Base-by-base conservation (phyloP, 2,329 filamentous ascomycete species). In the Beauveria bassiana region DNA sequence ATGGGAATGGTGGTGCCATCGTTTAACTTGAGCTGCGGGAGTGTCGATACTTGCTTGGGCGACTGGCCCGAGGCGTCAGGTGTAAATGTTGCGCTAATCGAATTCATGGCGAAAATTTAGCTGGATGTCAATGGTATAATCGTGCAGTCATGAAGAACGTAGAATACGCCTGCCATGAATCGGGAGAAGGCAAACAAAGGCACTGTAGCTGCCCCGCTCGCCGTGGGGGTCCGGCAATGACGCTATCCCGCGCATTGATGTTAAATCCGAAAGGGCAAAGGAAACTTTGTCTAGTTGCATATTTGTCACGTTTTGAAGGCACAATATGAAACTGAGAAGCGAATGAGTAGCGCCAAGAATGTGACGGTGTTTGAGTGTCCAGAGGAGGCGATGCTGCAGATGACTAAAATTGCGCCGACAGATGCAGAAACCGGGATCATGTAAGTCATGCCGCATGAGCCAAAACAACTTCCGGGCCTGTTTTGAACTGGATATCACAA, bases 1-100 rank as follows among this genome's bases (percentile, higher is more conserved):
- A 89, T 81, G 12, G 89, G 89, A 59, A 93, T 89, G 62, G 84
- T 81, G 64, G 84, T 83, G 64, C 88, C 89, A 76, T 93, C 87
- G 66, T 89, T 90, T 61, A 93, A 79, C 75, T 87, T 89, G 60
- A 91, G 72, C 60, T 73, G 77, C 1, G 86, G 86, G 45, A 87
- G 71, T 57, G 73, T 72, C 1, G 68, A 68, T 12, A 69, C 62
- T 67, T 79, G 77, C 70, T 79, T 77, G 14, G 77, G 73, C n/a
- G 69, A 61, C 6, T 65, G 65, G n/a, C 73, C 75, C 51, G 74
- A 73, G 24, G 75, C 72, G 64, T 75, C 71, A 24, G 77, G 74
- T 59, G 72, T 71, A 69, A 72, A 77, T 26, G 71, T 66, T 14
- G 75, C 68, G 8, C 72, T 70, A 57, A 74, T 73, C 6, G 79